Evolutionary conservation across 345 rosid species (phyloP).

Genomic region (Citrus mangshanensis): DNA sequence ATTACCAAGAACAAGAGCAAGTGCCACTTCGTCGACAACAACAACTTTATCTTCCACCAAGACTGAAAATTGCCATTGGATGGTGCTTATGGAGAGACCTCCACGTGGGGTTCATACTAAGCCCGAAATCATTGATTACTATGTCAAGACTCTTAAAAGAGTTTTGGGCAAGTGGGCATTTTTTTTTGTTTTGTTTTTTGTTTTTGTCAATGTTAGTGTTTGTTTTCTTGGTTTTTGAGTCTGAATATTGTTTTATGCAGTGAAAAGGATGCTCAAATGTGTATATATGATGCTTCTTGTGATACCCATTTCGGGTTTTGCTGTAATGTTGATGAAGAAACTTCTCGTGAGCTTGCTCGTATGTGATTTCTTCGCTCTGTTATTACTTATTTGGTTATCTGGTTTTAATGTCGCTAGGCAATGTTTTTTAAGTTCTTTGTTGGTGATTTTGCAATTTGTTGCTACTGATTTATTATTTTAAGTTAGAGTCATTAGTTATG

Average conservation of each 20-base stretch:
- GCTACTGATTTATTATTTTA: neutral
- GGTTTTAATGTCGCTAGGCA: neutral
- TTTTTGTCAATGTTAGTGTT: neutral
- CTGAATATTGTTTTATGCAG: constrained; percentile 21
- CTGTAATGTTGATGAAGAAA: constrained; percentile 65
- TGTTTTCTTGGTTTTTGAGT: neutral
- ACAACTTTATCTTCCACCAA: constrained; percentile 22
- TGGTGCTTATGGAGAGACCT: constrained; percentile 59
- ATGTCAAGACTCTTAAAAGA: constrained; percentile 43
- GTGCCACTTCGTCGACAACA: neutral
- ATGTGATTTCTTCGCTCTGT: constrained; percentile 13
- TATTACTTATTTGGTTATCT: neutral
- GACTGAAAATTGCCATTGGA: constrained; percentile 41
- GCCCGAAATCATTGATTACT: constrained; percentile 57
- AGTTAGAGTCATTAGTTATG: neutral
- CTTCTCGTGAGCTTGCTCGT: constrained; percentile 60
- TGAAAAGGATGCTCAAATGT: constrained; percentile 71
- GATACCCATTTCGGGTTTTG: constrained; percentile 67
- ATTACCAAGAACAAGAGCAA: constrained; percentile 16
- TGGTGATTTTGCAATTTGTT: neutral
- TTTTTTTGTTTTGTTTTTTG: neutral
- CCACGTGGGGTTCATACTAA: constrained; percentile 44
- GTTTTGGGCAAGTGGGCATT: constrained; percentile 58
- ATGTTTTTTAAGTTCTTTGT: neutral
- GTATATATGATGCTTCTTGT: constrained; percentile 62